A percentile compares a stretch with the other conserved stretches of the same genome.
These are phyloP conservation scores for Dorcoceras hygrometricum DNA, from an alignment of 257 asterid genomes.

Conservation along the genomic window DNA sequence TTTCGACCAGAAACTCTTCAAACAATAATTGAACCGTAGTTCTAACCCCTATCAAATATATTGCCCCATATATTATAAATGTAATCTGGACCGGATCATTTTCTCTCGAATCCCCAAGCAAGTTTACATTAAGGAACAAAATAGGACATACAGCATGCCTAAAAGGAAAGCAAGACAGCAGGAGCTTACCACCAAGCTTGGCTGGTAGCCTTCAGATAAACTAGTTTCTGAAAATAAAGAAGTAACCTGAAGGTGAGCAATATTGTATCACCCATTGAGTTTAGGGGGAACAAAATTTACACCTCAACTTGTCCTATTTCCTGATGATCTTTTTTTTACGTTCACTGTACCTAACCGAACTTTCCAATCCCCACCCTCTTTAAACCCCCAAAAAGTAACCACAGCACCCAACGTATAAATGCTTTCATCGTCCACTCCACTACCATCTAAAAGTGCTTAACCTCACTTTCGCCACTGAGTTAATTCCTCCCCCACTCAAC, in stretches of 20 bases:
- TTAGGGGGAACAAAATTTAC: too few relatives aligned
- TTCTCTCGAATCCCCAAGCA: not conserved
- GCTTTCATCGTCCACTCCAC: not conserved
- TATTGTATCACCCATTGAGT: not conserved
- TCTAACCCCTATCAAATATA: too few relatives aligned
- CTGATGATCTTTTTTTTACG: not conserved
- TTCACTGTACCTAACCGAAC: not conserved
- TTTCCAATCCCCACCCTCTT: not conserved
- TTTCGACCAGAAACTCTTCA: too few relatives aligned
- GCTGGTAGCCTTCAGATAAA: not conserved
- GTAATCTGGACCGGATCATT: not conserved
- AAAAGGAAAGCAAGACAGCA: not conserved
- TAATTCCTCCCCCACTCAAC: not conserved
- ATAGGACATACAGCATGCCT: not conserved
- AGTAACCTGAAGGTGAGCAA: not conserved
- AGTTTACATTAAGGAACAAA: not conserved
- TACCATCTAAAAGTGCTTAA: not conserved
- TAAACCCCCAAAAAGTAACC: not conserved
- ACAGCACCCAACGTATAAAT: not conserved
- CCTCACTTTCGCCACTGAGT: not conserved
- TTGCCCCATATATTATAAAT: too few relatives aligned
- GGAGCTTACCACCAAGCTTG: conserved; percentile 10
- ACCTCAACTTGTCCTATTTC: not conserved
- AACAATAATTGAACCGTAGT: too few relatives aligned
- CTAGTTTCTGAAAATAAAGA: not conserved